phyloP scores from a whole-genome alignment of 2,329 filamentous ascomycete species.

The Penicillium janthinellum region DNA sequence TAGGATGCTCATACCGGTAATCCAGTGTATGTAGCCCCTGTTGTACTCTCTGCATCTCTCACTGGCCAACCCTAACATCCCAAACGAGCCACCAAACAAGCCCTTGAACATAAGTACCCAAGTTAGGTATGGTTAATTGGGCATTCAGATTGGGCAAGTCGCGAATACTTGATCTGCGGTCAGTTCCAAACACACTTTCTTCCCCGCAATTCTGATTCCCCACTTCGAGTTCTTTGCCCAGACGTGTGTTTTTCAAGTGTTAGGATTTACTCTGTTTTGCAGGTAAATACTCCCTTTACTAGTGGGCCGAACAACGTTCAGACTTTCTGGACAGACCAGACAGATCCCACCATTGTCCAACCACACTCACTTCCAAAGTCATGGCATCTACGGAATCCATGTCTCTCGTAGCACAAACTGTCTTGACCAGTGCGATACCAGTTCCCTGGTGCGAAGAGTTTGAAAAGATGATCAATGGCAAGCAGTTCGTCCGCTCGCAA shows the following conservation, averaged over 20 bases:
- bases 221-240: neutral
- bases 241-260: neutral
- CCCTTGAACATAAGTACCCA: neutral
- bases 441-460: neutral
- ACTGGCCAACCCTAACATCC: neutral
- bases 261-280: neutral
- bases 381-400: neutral
- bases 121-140: neutral
- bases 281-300: neutral
- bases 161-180: neutral
- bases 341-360: neutral
- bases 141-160: neutral
- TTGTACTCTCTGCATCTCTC: neutral
- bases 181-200: neutral
- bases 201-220: neutral
- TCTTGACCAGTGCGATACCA: neutral
- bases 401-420: neutral
- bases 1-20: too few relatives aligned
- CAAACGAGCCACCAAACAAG: neutral
- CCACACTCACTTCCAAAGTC: neutral
- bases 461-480: conserved; percentile 1
- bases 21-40: neutral
- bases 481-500: neutral
- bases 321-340: neutral
- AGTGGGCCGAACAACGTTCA: neutral